phyloP scores from a whole-genome alignment of 2,329 filamentous ascomycete genomes.

The Penicillium palitans region DNA sequence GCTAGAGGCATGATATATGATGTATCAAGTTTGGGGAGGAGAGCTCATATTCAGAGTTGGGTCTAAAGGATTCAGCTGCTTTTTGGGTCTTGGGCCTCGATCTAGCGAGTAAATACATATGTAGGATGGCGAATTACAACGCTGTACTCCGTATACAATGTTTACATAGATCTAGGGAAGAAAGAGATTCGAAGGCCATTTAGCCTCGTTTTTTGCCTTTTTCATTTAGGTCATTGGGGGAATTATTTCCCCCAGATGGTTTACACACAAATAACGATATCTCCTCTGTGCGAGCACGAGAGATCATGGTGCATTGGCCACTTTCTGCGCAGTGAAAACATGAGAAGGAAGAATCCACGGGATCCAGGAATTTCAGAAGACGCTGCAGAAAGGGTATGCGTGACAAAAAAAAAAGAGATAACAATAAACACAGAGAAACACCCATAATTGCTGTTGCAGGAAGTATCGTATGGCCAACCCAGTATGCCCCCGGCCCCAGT shows the following conservation, averaged over 20 bases:
- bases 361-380: conserved; percentile 21
- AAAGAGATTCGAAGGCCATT: conserved; percentile 13
- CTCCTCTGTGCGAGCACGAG: conserved; percentile 5
- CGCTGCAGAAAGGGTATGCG: conserved; percentile 27
- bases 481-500: conserved; percentile 24
- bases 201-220: conserved; percentile 26
- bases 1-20: background rate
- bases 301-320: conserved; percentile 4
- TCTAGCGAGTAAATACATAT: background rate
- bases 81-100: background rate
- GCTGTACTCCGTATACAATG: background rate
- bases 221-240: conserved; percentile 18
- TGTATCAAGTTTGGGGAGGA: background rate
- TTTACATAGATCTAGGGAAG: background rate
- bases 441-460: conserved; percentile 23
- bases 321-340: conserved; percentile 10
- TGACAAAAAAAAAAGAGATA: conserved; percentile 11
- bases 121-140: background rate
- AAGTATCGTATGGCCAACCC: conserved; percentile 27
- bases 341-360: conserved; percentile 13
- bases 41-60: background rate
- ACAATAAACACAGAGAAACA: conserved; percentile 22
- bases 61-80: background rate
- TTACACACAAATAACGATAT: conserved; percentile 14
- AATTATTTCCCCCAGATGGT: conserved; percentile 16